A percentile compares a stretch with the other conserved stretches of the same genome.
Evolutionary conservation across 2,329 filamentous ascomycete genomes (phyloP).

Genomic region (Monosporascus cannonballus): DNA sequence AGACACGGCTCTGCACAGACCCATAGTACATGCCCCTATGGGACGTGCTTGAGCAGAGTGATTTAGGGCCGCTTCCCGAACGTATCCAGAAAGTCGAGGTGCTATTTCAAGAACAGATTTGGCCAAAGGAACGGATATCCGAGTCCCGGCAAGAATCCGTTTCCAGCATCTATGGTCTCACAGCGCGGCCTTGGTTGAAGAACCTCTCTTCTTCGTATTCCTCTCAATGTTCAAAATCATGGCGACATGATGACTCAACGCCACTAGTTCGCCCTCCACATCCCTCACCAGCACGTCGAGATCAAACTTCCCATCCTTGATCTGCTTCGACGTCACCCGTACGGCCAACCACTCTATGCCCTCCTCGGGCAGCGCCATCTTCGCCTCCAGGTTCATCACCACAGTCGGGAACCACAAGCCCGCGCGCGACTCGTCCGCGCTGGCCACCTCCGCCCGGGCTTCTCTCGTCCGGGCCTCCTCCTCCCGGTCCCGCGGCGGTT

Average conservation of each 20-base stretch:
- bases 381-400: slow-evolving; percentile 69
- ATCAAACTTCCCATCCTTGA: slow-evolving; percentile 69
- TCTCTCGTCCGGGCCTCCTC: neutral
- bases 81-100: too few species aligned
- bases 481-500: slow-evolving; percentile 16
- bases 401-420: slow-evolving; percentile 71
- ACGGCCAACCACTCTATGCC: slow-evolving; percentile 70
- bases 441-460: neutral
- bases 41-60: too few species aligned
- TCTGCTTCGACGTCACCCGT: slow-evolving; percentile 57
- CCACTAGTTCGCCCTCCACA: slow-evolving; percentile 56
- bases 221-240: slow-evolving; percentile 58
- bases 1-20: too few species aligned
- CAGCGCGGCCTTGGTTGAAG: too few species aligned
- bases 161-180: too few species aligned
- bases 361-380: slow-evolving; percentile 60
- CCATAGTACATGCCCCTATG: too few species aligned
- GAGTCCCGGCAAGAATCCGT: too few species aligned
- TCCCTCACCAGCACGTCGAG: slow-evolving; percentile 65
- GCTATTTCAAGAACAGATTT: too few species aligned
- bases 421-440: slow-evolving; percentile 1
- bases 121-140: too few species aligned
- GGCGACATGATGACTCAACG: slow-evolving; percentile 61
- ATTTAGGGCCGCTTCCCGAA: too few species aligned
- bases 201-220: slow-evolving; percentile 36